Base-by-base conservation (phyloP, 1,139 yeast genomes). In the Geotrichum klebahnii region DNA sequence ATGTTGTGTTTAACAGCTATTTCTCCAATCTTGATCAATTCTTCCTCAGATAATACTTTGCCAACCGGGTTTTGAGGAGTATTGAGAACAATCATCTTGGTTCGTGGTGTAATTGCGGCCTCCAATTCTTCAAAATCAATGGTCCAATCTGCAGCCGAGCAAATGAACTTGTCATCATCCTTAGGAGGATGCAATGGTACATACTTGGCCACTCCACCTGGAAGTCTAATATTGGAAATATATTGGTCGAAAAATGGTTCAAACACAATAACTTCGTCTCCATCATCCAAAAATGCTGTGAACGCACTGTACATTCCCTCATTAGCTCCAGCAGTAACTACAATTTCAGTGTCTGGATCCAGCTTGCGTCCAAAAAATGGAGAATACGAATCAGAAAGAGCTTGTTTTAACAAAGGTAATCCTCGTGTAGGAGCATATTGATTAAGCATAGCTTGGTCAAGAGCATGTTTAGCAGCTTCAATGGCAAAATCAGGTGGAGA, bases 51-150 rank as follows among this genome's bases (percentile, higher is more conserved):
- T 68, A 88, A 85, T 29, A 90, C 82, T 66, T 92, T 92, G 40
- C 98, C 98, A 56, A 90, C 79, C 28, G 98, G 98, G 66, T 92
- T 92, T 70, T 92, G 97, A 4, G 98, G 98, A 10, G 96, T 82
- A 70, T 92, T 92, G 56, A 92, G 69, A 36, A 92, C 88, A 56
- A 92, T 79, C 71, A 90, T 77, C 65, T 87, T 90, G 12, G 98
- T 92, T 62, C 79, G 82, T 20, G 76, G 71, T 33, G 82, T 79
- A 56, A 92, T 80, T 6, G 92, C 81, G 1, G 74, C 71, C 56
- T 82, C 81, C 54, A 92, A 74, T 57, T 82, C 87, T 6, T 79
- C 81, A 76, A 85, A 86, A 65, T 92, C 89, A 51, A 92, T 74
- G 42, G 73, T 74, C 97, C 98, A 92, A 59, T 90, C 97, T 51